Percentiles rank a stretch among this genome's conserved stretches.
Evolutionary conservation across 345 rosid species (phyloP).

Genomic region (Alliaria petiolata): DNA sequence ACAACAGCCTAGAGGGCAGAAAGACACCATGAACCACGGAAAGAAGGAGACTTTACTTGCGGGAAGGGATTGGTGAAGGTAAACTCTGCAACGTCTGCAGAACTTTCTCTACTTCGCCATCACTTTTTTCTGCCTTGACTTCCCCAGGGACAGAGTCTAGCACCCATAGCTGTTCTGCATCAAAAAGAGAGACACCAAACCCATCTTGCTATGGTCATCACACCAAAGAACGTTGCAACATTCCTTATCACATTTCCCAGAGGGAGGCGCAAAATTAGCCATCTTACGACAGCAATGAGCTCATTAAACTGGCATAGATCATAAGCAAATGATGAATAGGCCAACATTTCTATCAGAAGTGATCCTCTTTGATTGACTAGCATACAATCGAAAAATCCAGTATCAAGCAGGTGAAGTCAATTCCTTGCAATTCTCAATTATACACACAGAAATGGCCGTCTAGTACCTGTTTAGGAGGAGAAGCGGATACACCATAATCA

Average conservation of each 20-base stretch:
- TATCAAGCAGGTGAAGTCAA: background rate
- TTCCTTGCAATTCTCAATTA: background rate
- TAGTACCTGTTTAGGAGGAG: slow-evolving; percentile 66
- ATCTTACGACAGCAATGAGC: background rate
- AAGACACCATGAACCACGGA: background rate
- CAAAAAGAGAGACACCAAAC: too few relatives aligned
- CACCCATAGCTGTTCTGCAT: slow-evolving; percentile 96
- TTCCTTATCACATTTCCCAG: background rate
- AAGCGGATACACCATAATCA: slow-evolving; percentile 57
- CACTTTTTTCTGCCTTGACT: slow-evolving; percentile 54
- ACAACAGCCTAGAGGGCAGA: background rate
- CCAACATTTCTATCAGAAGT: too few relatives aligned
- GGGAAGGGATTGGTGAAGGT: slow-evolving; percentile 71
- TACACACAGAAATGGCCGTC: background rate
- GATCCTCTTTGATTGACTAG: too few relatives aligned
- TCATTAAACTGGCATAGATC: background rate
- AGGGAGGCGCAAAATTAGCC: background rate
- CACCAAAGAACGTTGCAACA: background rate
- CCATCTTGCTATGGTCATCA: slow-evolving; percentile 21
- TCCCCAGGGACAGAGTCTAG: slow-evolving; percentile 94
- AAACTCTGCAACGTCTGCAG: slow-evolving; percentile 67
- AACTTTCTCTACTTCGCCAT: slow-evolving; percentile 92
- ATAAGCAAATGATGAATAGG: background rate
- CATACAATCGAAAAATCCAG: background rate
- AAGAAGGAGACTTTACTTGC: slow-evolving; percentile 44